Base-by-base conservation (phyloP, 345 rosid species). In the Fremontodendron californicum region DNA sequence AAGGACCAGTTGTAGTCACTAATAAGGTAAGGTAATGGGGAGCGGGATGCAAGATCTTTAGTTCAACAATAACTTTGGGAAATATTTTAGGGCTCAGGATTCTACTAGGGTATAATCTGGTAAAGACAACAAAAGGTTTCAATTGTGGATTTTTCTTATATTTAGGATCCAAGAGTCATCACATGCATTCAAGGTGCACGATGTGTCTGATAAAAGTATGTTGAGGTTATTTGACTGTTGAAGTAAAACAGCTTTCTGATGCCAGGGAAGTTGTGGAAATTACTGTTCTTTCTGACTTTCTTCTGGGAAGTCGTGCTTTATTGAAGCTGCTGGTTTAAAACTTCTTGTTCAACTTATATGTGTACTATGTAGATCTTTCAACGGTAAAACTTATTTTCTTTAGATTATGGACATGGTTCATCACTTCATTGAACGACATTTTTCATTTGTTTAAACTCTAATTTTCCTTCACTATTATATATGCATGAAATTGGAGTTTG, bases 401-500 rank as follows among this genome's bases (percentile, higher is more conserved):
- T 33, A 49, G 27, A 29, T 71, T 71, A 46, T 49, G 40, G 40
- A 48, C 42, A 31, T 8, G 4, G 9, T 74, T 58, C 12, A 8
- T 57, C 31, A 15, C 77, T 76, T 49, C 40, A 39, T 43, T 33
- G 10, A 19, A 48, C 12, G 18, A 19, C 8, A 63, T 40, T 40
- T 65, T n/a, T 51, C 16, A 54, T 33, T 43, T 35, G 16, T 46
- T 37, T 27, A 57, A 2, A 29, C 77, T 54, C 15, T 43, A 49
- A 16, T 76, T 64, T 43, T 71, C 54, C 63, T 45, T 72, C 25
- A 52, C 37, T 55, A 51, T 31, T 55, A 51, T 31, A 9, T 48
- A 48, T 61, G 16, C 48, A 48, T 57, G n/a, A 82, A 23, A 54
- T 62, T 39, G 10, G 29, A 46, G 73, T 78, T 42, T 23, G 51